Conservation (phyloP, 2,329 filamentous ascomycete genomes). For the Grosmannia clavigera region DNA sequence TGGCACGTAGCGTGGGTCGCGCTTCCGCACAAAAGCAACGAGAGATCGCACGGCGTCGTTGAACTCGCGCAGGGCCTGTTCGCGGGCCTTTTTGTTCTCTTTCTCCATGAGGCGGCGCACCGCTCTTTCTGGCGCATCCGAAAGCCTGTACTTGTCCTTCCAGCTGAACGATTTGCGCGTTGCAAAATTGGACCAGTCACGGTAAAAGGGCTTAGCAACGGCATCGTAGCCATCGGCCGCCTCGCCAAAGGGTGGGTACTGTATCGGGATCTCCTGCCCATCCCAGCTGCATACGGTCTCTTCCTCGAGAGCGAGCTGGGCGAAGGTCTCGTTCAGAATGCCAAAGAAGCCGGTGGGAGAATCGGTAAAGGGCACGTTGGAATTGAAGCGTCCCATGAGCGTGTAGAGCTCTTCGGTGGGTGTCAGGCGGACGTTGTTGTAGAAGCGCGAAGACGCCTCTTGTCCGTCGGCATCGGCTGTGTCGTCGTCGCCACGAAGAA, state of each 20-base stretch:
- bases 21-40: conserved; percentile 78
- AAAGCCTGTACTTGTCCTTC: conserved; percentile 73
- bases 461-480: conserved; percentile 25
- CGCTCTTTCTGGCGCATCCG: conserved; percentile 77
- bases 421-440: conserved; percentile 60
- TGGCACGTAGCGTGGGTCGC: conserved; percentile 73
- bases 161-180: conserved; percentile 81
- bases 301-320: conserved; percentile 70
- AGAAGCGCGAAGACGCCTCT: conserved; percentile 25
- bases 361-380: conserved; percentile 68
- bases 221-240: conserved; percentile 65
- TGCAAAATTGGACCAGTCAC: conserved; percentile 65
- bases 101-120: conserved; percentile 83
- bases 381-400: conserved; percentile 70
- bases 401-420: conserved; percentile 67
- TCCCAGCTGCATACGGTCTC: conserved; percentile 60
- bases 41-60: conserved; percentile 84
- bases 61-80: conserved; percentile 75
- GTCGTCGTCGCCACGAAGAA: conserved; percentile 54
- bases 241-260: conserved; percentile 75
- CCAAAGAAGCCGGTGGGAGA: conserved; percentile 75
- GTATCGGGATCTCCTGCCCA: conserved; percentile 32
- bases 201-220: conserved; percentile 71
- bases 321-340: conserved; percentile 64
- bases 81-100: conserved; percentile 75